Conservation (phyloP, 2,329 filamentous ascomycete species). For the Microcyclosporella mali region DNA sequence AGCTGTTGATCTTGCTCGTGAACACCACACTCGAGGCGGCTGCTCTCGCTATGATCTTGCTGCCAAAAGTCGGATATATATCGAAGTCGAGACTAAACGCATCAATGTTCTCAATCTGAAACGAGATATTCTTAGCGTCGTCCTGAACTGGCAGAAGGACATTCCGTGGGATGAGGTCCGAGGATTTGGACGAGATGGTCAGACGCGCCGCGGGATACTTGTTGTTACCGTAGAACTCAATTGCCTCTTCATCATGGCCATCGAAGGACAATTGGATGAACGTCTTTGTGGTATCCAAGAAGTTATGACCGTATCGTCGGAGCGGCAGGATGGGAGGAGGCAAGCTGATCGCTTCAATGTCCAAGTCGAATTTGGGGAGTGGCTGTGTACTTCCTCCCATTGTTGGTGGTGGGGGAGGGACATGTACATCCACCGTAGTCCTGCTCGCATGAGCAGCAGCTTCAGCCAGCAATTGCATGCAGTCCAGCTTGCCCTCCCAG, state of each 20-base stretch:
- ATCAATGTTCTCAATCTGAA: slow-evolving; percentile 90
- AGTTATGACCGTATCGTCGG: slow-evolving; percentile 93
- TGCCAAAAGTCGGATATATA: slow-evolving; percentile 94
- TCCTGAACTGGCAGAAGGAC: slow-evolving; percentile 93
- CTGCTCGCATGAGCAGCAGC: slow-evolving; percentile 19
- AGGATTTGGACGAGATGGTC: slow-evolving; percentile 93
- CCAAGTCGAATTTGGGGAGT: slow-evolving; percentile 59
- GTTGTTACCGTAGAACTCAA: slow-evolving; percentile 93
- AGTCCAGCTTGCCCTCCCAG: slow-evolving; percentile 93
- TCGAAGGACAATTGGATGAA: slow-evolving; percentile 92
- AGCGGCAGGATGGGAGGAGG: slow-evolving; percentile 95
- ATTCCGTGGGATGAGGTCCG: slow-evolving; percentile 93
- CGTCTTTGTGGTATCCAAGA: slow-evolving; percentile 86
- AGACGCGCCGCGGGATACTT: slow-evolving; percentile 93
- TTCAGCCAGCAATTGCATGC: slow-evolving; percentile 78
- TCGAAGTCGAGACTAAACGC: slow-evolving; percentile 95
- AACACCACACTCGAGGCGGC: slow-evolving; percentile 87
- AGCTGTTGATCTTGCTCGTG: slow-evolving; percentile 65
- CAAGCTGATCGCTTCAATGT: slow-evolving; percentile 84
- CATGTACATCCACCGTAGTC: slow-evolving; percentile 24
- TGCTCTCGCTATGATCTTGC: slow-evolving; percentile 93
- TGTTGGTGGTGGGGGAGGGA: slow-evolving; percentile 35
- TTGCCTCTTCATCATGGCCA: slow-evolving; percentile 63
- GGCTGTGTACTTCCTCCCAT: slow-evolving; percentile 1
- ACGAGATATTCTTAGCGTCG: slow-evolving; percentile 86